Percentiles rank a stretch among this genome's conserved stretches.
These are phyloP conservation scores for Cercospora sesami DNA, from an alignment of 2,329 filamentous ascomycete species.

Conservation along the genomic window DNA sequence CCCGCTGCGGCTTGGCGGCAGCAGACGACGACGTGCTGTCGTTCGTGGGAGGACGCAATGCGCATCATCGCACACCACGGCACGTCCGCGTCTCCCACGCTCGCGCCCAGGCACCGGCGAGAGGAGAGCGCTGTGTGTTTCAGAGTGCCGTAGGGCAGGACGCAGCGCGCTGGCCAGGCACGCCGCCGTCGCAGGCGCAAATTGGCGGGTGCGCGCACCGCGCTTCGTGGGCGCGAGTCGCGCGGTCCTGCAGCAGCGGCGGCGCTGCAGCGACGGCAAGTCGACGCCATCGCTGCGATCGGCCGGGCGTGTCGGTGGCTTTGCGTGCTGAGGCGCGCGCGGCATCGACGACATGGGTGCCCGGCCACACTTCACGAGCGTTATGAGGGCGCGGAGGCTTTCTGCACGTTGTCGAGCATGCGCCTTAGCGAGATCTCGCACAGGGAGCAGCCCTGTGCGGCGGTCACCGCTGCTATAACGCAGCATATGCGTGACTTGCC, in stretches of 20 bases:
- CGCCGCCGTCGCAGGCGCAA: neutral
- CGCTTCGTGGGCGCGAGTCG: neutral
- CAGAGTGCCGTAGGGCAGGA: neutral
- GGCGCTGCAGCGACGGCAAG: neutral
- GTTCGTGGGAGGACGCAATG: neutral
- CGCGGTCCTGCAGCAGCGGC: neutral
- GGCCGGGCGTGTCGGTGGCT: neutral
- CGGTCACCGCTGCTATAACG: slow-evolving; percentile 14
- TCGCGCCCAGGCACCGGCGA: neutral
- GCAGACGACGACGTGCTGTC: neutral
- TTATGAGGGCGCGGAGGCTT: neutral
- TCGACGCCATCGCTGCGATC: neutral
- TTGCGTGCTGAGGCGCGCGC: neutral
- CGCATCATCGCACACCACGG: neutral
- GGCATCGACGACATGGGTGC: slow-evolving; percentile 2
- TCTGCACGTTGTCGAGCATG: slow-evolving; percentile 12
- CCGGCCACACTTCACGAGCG: neutral
- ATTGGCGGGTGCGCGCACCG: neutral
- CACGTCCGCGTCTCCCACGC: neutral
- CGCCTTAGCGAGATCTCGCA: slow-evolving; percentile 3
- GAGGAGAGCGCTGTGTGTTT: neutral
- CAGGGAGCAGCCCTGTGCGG: slow-evolving; percentile 10
- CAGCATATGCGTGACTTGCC: slow-evolving; percentile 7
- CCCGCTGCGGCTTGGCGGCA: neutral
- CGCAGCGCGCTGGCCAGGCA: neutral